Evolutionary conservation across 2,329 filamentous ascomycete species (phyloP).

Genomic region (Claviceps digitariae): DNA sequence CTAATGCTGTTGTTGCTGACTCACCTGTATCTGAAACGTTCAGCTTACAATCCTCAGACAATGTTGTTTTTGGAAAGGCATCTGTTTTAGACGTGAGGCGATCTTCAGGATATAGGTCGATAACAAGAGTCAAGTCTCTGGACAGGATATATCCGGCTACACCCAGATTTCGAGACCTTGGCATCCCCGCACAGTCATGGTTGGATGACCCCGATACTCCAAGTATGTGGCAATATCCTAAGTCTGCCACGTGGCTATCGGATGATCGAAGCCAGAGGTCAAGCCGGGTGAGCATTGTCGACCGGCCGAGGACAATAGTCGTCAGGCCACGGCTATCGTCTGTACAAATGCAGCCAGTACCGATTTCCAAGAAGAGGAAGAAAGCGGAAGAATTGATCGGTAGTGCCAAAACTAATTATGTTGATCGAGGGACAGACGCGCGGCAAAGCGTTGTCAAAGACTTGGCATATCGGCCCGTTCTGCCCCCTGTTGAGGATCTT

Average conservation of each 20-base stretch:
- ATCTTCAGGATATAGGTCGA: constrained; percentile 11
- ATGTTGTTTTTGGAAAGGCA: constrained; percentile 26
- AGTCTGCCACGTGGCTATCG: constrained; percentile 15
- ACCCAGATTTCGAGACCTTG: constrained; percentile 19
- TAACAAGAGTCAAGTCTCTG: constrained; percentile 24
- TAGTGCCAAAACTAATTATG: constrained; percentile 15
- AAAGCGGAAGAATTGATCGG: constrained; percentile 11
- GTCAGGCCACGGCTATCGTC: constrained; percentile 16
- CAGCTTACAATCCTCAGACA: constrained; percentile 21
- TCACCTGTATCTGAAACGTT: constrained; percentile 22
- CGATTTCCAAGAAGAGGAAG: constrained; percentile 17
- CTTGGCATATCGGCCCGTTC: constrained; percentile 25
- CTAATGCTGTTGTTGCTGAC: constrained; percentile 12
- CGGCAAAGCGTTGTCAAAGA: constrained; percentile 12
- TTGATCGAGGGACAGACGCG: constrained; percentile 28
- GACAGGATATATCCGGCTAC: constrained; percentile 20
- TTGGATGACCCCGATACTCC: constrained; percentile 10
- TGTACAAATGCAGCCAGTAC: constrained; percentile 17
- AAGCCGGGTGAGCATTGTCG: constrained; percentile 13
- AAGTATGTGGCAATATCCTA: constrained; percentile 9
- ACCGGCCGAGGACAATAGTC: constrained; percentile 15
- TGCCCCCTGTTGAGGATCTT: constrained; percentile 42
- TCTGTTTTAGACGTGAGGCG: constrained; percentile 23
- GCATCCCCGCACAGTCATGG: constrained; percentile 12
- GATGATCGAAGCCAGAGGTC: constrained; percentile 11